Conservation (phyloP, 306 rosid species). For the Ormosia semicastrata region DNA sequence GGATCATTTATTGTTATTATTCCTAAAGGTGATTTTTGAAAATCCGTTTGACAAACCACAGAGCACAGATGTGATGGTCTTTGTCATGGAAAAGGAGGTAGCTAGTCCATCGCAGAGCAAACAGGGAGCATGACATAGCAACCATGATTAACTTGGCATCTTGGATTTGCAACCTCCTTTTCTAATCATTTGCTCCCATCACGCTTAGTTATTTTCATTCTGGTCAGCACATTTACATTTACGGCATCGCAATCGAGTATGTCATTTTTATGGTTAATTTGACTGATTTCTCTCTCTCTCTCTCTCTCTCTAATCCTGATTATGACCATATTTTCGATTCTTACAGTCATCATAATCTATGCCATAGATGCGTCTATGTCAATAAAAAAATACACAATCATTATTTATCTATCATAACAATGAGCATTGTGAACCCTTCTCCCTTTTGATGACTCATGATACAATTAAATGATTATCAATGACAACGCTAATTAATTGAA, state of each 20-base stretch:
- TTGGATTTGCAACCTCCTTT: neutral
- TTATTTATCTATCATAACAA: neutral
- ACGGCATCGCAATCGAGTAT: neutral
- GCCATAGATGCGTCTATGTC: neutral
- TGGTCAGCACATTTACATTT: neutral
- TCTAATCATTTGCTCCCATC: slow-evolving; percentile 23
- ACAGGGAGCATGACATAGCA: slow-evolving; percentile 22
- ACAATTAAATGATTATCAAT: no score
- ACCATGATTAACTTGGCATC: slow-evolving; percentile 14
- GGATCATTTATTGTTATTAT: no score
- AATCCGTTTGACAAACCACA: neutral
- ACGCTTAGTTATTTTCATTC: neutral
- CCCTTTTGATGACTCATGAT: no score
- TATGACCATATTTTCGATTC: no score
- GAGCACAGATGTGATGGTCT: neutral
- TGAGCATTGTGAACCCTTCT: neutral
- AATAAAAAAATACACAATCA: neutral
- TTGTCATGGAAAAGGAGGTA: neutral
- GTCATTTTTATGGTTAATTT: neutral
- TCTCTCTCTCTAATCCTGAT: no score
- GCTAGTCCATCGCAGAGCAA: neutral
- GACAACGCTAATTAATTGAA: no score
- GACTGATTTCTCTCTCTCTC: neutral
- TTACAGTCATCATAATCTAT: neutral
- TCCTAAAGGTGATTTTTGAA: neutral